These are phyloP conservation scores for Globisporangium parvum DNA, from an alignment of 352 stramenopile species.

Conservation along the genomic window DNA sequence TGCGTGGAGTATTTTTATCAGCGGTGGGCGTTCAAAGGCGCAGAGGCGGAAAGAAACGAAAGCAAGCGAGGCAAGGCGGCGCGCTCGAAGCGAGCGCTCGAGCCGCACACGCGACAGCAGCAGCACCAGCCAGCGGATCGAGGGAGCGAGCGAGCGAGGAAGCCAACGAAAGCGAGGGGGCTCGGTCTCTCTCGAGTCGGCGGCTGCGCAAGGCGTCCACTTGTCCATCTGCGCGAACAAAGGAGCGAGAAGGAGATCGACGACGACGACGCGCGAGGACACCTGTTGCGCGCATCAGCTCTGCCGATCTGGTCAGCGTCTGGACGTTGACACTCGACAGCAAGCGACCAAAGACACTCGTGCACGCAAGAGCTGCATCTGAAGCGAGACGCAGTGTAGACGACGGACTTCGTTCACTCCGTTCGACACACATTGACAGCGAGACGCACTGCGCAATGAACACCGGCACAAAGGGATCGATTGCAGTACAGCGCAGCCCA, in stretches of 20 bases:
- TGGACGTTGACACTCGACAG: too few species aligned
- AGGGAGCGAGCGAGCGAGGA: background rate
- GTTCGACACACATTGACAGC: too few species aligned
- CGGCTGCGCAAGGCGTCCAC: background rate
- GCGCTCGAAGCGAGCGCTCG: background rate
- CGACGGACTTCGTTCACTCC: background rate
- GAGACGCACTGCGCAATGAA: background rate
- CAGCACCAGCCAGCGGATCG: background rate
- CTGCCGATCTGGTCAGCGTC: too few species aligned
- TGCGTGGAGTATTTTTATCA: too few species aligned
- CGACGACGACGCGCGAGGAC: too few species aligned
- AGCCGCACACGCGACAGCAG: background rate
- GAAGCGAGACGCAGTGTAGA: background rate
- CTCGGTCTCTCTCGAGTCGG: background rate
- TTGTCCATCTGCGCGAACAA: background rate
- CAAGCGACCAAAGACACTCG: background rate
- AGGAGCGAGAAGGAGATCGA: background rate
- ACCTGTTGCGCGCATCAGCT: too few species aligned
- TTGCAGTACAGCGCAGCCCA: constrained; percentile 5
- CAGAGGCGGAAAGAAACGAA: too few species aligned
- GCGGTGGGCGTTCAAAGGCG: too few species aligned
- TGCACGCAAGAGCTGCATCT: background rate
- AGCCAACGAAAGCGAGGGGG: background rate
- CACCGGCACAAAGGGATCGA: constrained; percentile 1
- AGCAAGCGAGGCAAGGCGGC: constrained; percentile 1